Evolutionary conservation across 1,284 basidiomycete species (phyloP).

Genomic region (Takashimella koratensis): DNA sequence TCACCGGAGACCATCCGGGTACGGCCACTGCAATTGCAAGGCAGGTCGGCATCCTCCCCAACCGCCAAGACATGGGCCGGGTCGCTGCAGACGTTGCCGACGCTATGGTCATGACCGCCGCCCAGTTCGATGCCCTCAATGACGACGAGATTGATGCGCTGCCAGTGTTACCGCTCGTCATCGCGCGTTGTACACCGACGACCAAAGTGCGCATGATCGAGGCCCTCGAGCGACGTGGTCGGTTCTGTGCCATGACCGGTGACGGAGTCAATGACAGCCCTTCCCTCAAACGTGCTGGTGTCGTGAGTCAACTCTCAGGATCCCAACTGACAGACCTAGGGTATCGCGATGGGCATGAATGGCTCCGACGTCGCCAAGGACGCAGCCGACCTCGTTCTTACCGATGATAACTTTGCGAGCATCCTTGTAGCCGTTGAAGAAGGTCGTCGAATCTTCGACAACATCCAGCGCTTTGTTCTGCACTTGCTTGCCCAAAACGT

Average conservation of each 20-base stretch:
- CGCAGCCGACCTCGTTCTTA: slow-evolving; percentile 61
- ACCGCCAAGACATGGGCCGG: too few relatives aligned
- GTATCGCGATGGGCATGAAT: slow-evolving; percentile 68
- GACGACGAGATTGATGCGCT: slow-evolving; percentile 61
- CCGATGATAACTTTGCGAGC: slow-evolving; percentile 69
- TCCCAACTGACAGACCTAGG: too few relatives aligned
- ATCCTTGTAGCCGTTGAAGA: slow-evolving; percentile 65
- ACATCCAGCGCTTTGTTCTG: slow-evolving; percentile 50
- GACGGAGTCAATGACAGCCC: slow-evolving; percentile 61
- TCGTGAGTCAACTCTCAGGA: too few relatives aligned
- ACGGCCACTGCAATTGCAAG: slow-evolving; percentile 54
- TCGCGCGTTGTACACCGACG: slow-evolving; percentile 58
- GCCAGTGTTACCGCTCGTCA: slow-evolving; percentile 57
- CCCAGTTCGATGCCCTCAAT: slow-evolving; percentile 61
- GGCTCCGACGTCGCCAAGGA: slow-evolving; percentile 66
- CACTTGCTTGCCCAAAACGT: slow-evolving; percentile 60
- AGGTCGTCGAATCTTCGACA: slow-evolving; percentile 57
- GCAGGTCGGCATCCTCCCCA: slow-evolving; percentile 55
- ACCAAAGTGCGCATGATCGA: slow-evolving; percentile 59
- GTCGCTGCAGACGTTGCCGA: too few relatives aligned
- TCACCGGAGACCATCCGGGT: slow-evolving; percentile 54
- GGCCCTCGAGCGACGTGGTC: slow-evolving; percentile 55
- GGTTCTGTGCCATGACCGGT: slow-evolving; percentile 51
- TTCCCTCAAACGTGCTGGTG: slow-evolving; percentile 57
- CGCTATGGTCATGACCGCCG: slow-evolving; percentile 54